Conservation (phyloP, 495 filamentous ascomycete species). For the Antarctomyces pellizariae region DNA sequence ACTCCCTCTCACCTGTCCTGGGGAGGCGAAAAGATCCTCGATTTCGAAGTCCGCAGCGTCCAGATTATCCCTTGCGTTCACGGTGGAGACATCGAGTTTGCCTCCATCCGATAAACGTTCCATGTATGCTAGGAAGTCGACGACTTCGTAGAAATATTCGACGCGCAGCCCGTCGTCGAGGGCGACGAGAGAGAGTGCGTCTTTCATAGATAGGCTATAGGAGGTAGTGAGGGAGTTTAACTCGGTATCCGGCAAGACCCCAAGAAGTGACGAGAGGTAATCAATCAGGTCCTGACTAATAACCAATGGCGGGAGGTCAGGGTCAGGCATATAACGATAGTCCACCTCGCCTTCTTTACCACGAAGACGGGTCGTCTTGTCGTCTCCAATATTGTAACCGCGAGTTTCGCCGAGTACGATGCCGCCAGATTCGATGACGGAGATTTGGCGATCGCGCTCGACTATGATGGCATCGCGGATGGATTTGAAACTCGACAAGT, state of each 20-base stretch:
- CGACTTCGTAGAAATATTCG: slow-evolving; percentile 61
- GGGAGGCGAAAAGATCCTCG: slow-evolving; percentile 1
- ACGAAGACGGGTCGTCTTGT: slow-evolving; percentile 53
- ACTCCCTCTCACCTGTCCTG: slow-evolving; percentile 6
- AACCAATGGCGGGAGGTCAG: slow-evolving; percentile 61
- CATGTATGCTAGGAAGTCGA: slow-evolving; percentile 29
- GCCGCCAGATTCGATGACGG: slow-evolving; percentile 54
- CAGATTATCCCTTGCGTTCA: slow-evolving; percentile 8
- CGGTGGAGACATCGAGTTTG: slow-evolving; percentile 8
- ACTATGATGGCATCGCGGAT: slow-evolving; percentile 84
- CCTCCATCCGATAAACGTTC: slow-evolving; percentile 17
- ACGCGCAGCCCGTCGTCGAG: slow-evolving; percentile 61
- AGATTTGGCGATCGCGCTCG: slow-evolving; percentile 75
- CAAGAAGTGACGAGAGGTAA: slow-evolving; percentile 33
- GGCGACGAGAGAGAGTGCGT: slow-evolving; percentile 58
- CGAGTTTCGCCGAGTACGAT: slow-evolving; percentile 69
- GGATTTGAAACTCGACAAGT: slow-evolving; percentile 80
- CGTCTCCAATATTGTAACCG: slow-evolving; percentile 68
- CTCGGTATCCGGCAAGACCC: slow-evolving; percentile 44
- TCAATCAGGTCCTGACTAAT: slow-evolving; percentile 47
- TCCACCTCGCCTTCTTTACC: slow-evolving; percentile 96
- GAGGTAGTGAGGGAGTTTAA: slow-evolving; percentile 29
- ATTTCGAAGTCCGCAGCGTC: slow-evolving; percentile 8
- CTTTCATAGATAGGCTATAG: slow-evolving; percentile 54
- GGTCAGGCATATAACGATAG: slow-evolving; percentile 96